Percentiles rank a stretch among this genome's conserved stretches.
These are phyloP conservation scores for Cicer judaicum DNA, from an alignment of 306 rosid species.

Conservation along the genomic window DNA sequence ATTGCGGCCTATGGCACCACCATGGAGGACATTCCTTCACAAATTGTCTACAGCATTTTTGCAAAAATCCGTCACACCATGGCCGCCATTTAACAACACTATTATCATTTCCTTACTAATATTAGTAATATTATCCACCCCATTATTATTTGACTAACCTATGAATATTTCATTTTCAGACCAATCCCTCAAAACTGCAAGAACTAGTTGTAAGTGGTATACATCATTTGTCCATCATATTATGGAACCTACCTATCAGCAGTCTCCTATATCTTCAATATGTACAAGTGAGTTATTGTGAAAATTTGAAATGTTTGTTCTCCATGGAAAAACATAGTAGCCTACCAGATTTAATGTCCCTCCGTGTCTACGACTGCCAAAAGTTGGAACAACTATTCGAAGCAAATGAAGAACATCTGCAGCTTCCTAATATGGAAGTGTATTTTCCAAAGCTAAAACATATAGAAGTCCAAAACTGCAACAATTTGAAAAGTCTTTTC, in stretches of 20 bases:
- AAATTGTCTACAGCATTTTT: no score
- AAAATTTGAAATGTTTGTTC: neutral
- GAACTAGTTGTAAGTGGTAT: neutral
- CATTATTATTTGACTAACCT: constrained; percentile 1
- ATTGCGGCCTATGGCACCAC: no score
- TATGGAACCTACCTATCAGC: no score
- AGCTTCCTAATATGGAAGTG: neutral
- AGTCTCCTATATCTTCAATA: neutral
- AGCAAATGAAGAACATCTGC: neutral
- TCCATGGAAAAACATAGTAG: neutral
- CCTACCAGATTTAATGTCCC: neutral
- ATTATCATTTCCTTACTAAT: neutral
- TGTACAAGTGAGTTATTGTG: neutral
- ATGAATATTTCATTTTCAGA: neutral
- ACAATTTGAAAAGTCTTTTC: constrained; percentile 6
- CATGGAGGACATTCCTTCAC: no score
- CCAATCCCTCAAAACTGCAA: neutral
- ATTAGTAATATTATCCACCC: neutral
- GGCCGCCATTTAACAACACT: no score
- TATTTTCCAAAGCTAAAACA: neutral
- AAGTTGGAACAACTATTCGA: neutral
- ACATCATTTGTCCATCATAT: neutral
- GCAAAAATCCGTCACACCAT: no score
- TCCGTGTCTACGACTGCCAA: neutral
- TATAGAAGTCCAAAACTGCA: neutral